Percentiles rank a stretch among this genome's conserved stretches.
phyloP scores from a whole-genome alignment of 2,329 filamentous ascomycete genomes.

The Fusarium nygamai region DNA sequence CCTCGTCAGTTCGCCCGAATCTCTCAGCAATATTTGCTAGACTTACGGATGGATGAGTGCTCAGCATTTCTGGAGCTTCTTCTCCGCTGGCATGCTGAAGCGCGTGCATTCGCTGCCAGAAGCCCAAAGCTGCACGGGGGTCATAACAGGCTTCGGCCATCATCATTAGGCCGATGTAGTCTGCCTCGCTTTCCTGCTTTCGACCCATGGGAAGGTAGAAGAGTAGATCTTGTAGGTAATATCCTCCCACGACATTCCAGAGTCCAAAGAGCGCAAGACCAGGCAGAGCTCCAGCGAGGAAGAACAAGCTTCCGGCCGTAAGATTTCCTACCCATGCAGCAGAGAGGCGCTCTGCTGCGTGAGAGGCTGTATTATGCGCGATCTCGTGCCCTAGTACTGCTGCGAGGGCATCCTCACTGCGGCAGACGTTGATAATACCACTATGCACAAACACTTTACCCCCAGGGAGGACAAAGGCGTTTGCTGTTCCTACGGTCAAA shows the following conservation, averaged over 20 bases:
- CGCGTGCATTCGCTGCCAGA: constrained; percentile 75
- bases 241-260: constrained; percentile 57
- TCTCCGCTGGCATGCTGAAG: constrained; percentile 52
- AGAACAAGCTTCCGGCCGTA: constrained; percentile 59
- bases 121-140: constrained; percentile 70
- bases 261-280: constrained; percentile 51
- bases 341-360: constrained; percentile 71
- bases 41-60: constrained; percentile 78
- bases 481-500: constrained; percentile 58
- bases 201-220: constrained; percentile 74
- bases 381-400: constrained; percentile 84
- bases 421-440: constrained; percentile 74
- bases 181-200: constrained; percentile 79
- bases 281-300: constrained; percentile 57
- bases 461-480: constrained; percentile 81
- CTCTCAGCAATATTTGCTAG: background rate
- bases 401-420: constrained; percentile 75
- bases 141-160: constrained; percentile 85
- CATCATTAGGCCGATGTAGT: constrained; percentile 84
- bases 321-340: constrained; percentile 63
- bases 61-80: constrained; percentile 75
- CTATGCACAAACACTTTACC: constrained; percentile 84
- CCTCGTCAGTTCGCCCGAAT: background rate
- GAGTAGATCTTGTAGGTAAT: constrained; percentile 66
- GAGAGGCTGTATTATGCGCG: constrained; percentile 77